Percentiles rank a stretch among this genome's conserved stretches.
These are phyloP conservation scores for Citrus unshiu DNA, from an alignment of 345 rosid genomes.

Conservation along the genomic window DNA sequence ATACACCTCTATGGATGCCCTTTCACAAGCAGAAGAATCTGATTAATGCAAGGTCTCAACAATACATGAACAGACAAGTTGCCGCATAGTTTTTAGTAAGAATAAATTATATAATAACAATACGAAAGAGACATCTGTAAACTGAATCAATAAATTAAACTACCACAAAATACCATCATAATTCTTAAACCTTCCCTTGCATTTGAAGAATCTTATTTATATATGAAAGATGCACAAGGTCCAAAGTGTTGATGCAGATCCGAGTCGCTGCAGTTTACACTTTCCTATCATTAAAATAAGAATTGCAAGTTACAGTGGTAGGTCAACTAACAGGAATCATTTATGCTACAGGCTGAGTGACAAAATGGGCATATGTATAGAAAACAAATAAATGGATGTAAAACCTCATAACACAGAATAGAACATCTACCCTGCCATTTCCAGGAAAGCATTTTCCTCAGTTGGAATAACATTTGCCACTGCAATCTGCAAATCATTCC, in stretches of 20 bases:
- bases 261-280: conserved; percentile 4
- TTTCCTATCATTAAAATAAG: not conserved
- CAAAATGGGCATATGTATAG: not conserved
- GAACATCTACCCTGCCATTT: no score
- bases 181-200: not conserved
- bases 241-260: conserved; percentile 3
- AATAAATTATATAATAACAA: not conserved
- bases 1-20: not conserved
- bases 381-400: not conserved
- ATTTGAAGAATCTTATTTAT: conserved; percentile 13
- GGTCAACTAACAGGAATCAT: conserved; percentile 1
- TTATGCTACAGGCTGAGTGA: not conserved
- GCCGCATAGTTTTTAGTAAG: not conserved
- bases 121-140: not conserved
- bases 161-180: not conserved
- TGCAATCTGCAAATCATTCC: not conserved
- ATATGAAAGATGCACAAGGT: not conserved
- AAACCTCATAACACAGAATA: no score
- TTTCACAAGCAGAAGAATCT: conserved; percentile 22
- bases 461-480: not conserved
- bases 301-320: not conserved
- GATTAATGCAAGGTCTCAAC: not conserved
- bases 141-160: not conserved
- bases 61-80: conserved; percentile 6
- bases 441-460: not conserved